Evolutionary conservation across 2,329 filamentous ascomycete species (phyloP).

Genomic region (Stagonosporopsis chrysanthemi): DNA sequence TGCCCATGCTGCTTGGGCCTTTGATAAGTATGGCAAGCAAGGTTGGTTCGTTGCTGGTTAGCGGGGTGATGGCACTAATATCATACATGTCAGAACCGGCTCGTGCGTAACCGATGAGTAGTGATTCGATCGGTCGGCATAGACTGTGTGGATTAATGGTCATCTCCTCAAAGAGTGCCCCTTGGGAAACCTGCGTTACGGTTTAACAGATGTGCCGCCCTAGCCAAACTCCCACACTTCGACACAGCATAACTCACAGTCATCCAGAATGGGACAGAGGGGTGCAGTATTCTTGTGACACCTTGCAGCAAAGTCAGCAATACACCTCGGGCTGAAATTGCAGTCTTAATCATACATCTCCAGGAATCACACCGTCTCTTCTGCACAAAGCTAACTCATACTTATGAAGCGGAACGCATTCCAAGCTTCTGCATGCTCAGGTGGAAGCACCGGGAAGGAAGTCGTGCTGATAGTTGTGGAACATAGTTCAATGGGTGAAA

Average conservation of each 20-base stretch:
- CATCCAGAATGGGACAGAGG: neutral
- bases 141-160: neutral
- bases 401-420: conserved; percentile 1
- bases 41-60: neutral
- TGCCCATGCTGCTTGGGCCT: neutral
- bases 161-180: neutral
- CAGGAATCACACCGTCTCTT: neutral
- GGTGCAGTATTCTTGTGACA: neutral
- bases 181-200: too few species aligned
- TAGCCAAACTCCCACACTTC: too few species aligned
- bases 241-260: neutral
- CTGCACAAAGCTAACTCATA: neutral
- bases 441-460: neutral
- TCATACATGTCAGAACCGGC: neutral
- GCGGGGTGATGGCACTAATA: neutral
- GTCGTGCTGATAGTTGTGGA: too few species aligned
- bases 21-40: neutral
- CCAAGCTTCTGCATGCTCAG: neutral
- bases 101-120: neutral
- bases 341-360: neutral
- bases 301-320: neutral
- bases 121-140: neutral
- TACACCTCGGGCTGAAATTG: too few species aligned
- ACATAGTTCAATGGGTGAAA: too few species aligned
- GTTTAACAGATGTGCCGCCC: too few species aligned